Evolutionary conservation across 177 flowering plant species (phyloP).

Genomic region (Vitis hybrid): DNA sequence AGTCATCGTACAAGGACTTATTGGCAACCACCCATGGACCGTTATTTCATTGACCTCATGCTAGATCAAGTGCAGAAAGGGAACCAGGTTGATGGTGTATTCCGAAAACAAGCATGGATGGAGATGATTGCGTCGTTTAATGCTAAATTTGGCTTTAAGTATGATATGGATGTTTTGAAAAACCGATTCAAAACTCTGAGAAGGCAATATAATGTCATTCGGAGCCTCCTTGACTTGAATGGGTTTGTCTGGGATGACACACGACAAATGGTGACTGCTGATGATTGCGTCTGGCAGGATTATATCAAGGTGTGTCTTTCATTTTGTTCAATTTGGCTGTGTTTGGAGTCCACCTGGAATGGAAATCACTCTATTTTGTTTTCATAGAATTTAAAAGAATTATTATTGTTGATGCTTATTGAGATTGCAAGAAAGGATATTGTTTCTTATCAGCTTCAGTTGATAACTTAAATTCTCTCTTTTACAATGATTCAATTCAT

Average conservation of each 20-base stretch:
- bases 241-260: constrained; percentile 61
- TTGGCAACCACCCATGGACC: constrained; percentile 74
- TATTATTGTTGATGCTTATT: neutral
- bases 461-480: neutral
- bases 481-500: neutral
- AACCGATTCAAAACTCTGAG: constrained; percentile 64
- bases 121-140: constrained; percentile 55
- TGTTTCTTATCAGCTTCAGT: neutral
- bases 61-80: constrained; percentile 55
- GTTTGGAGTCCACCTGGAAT: neutral
- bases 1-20: constrained; percentile 45
- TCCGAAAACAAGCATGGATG: constrained; percentile 59
- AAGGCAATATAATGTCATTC: constrained; percentile 50
- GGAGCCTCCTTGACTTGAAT: constrained; percentile 41
- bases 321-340: neutral
- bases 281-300: constrained; percentile 61
- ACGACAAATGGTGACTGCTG: constrained; percentile 67
- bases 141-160: constrained; percentile 46
- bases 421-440: neutral
- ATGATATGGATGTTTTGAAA: constrained; percentile 50
- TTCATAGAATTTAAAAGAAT: neutral
- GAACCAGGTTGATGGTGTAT: constrained; percentile 48
- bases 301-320: constrained; percentile 54
- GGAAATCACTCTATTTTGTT: neutral
- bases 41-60: constrained; percentile 61